These are phyloP conservation scores for Ascochyta koolunga DNA, from an alignment of 2,329 filamentous ascomycete species.

Conservation along the genomic window DNA sequence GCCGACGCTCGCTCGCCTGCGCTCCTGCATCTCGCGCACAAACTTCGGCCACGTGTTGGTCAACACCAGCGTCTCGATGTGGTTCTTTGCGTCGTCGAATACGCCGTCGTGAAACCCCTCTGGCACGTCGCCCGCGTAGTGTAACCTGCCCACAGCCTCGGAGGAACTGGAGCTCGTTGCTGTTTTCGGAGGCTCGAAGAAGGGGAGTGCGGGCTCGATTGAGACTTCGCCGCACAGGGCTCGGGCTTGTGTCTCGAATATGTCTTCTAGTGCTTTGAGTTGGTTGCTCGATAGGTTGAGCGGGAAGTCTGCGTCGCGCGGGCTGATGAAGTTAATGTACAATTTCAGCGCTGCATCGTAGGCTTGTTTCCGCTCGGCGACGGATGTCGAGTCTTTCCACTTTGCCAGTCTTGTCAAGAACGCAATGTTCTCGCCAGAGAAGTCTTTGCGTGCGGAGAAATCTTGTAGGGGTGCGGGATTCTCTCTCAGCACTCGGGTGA, in stretches of 20 bases:
- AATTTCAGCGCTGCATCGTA: constrained; percentile 17
- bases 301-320: constrained; percentile 19
- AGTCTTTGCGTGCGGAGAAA: constrained; percentile 23
- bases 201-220: constrained; percentile 10
- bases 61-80: constrained; percentile 20
- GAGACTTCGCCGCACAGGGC: constrained; percentile 6
- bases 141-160: neutral
- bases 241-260: constrained; percentile 15
- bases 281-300: constrained; percentile 19
- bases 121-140: neutral
- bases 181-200: neutral
- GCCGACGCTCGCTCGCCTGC: constrained; percentile 6
- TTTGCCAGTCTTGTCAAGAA: constrained; percentile 15
- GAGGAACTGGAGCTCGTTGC: neutral
- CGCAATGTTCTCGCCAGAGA: constrained; percentile 25
- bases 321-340: constrained; percentile 21
- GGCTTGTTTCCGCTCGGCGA: neutral
- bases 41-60: constrained; percentile 28
- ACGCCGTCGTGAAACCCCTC: constrained; percentile 6
- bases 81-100: constrained; percentile 14
- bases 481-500: constrained; percentile 18
- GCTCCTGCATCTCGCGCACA: constrained; percentile 15
- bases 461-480: constrained; percentile 19
- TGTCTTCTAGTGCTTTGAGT: constrained; percentile 10
- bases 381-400: constrained; percentile 8